phyloP scores from a whole-genome alignment of 495 filamentous ascomycete genomes.

The Cryomyces antarcticus region DNA sequence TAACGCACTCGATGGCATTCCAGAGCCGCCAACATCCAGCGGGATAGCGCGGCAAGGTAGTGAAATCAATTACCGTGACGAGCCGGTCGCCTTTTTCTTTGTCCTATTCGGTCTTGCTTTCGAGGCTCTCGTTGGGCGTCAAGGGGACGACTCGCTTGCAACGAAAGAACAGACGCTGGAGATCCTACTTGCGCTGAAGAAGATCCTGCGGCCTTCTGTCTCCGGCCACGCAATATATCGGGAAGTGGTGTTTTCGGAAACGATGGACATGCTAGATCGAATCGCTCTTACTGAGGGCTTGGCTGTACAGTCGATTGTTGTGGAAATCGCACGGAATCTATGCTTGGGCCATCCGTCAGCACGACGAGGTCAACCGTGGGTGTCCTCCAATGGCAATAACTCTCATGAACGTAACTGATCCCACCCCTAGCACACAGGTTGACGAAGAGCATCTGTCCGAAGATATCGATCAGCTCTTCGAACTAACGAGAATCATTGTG shows the following conservation, averaged over 20 bases:
- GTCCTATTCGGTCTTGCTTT: conserved; percentile 93
- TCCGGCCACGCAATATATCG: conserved; percentile 92
- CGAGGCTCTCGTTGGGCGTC: conserved; percentile 73
- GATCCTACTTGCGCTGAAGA: conserved; percentile 79
- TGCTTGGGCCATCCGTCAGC: conserved; percentile 83
- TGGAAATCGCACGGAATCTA: conserved; percentile 77
- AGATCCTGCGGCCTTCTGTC: conserved; percentile 86
- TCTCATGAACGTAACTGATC: not conserved
- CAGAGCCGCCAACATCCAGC: conserved; percentile 26
- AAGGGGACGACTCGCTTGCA: conserved; percentile 45
- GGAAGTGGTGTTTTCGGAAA: conserved; percentile 88
- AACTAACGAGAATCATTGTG: conserved; percentile 86
- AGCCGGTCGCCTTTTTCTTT: conserved; percentile 97
- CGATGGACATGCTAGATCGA: conserved; percentile 88
- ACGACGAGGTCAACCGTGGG: conserved; percentile 36
- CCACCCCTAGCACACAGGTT: conserved; percentile 10
- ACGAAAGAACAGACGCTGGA: conserved; percentile 67
- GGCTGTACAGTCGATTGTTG: conserved; percentile 77
- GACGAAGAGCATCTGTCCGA: conserved; percentile 58
- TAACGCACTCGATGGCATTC: conserved; percentile 79
- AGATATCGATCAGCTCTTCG: conserved; percentile 95
- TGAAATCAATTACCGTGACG: conserved; percentile 92
- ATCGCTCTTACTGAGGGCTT: conserved; percentile 76
- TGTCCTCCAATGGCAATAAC: conserved; percentile 22
- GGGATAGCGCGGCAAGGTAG: conserved; percentile 23